These are phyloP conservation scores for Cymbidium sinense DNA, from an alignment of 106 monocot genomes.

Conservation along the genomic window DNA sequence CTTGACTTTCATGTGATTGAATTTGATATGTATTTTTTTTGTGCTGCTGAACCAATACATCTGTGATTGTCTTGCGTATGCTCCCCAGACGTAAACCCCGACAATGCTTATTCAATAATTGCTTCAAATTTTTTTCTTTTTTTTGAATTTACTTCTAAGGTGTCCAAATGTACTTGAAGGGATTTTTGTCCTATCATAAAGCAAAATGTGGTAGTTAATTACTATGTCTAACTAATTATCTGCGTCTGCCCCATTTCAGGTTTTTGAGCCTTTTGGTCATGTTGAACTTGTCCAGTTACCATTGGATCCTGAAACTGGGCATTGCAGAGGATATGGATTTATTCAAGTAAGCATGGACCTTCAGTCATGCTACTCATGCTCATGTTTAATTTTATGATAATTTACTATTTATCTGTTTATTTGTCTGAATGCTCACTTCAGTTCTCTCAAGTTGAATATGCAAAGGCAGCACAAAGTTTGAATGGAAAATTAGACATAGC, in stretches of 20 bases:
- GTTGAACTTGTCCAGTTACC: slow-evolving; percentile 88
- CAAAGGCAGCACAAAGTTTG: slow-evolving; percentile 67
- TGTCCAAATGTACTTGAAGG: background rate
- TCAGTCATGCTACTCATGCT: too few relatives aligned
- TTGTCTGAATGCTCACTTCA: slow-evolving; percentile 5
- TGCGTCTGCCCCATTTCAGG: slow-evolving; percentile 23
- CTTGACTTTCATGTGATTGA: background rate
- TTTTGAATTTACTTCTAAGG: background rate
- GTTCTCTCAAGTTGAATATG: slow-evolving; percentile 69
- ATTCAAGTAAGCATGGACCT: slow-evolving; percentile 46
- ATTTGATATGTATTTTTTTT: background rate
- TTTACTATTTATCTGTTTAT: slow-evolving; percentile 4
- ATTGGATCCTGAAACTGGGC: slow-evolving; percentile 58
- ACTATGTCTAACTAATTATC: background rate
- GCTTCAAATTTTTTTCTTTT: background rate
- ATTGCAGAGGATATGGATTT: slow-evolving; percentile 90
- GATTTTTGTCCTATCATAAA: background rate
- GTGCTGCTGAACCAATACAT: background rate
- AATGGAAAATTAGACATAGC: slow-evolving; percentile 84
- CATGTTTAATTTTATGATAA: background rate
- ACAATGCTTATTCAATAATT: background rate
- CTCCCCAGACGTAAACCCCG: background rate
- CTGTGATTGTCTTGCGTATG: background rate
- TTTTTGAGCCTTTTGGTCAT: slow-evolving; percentile 84
- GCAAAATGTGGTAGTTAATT: background rate